These are phyloP conservation scores for Pseudocercospora macadamiae DNA, from an alignment of 2,329 filamentous ascomycete species.

Conservation along the genomic window DNA sequence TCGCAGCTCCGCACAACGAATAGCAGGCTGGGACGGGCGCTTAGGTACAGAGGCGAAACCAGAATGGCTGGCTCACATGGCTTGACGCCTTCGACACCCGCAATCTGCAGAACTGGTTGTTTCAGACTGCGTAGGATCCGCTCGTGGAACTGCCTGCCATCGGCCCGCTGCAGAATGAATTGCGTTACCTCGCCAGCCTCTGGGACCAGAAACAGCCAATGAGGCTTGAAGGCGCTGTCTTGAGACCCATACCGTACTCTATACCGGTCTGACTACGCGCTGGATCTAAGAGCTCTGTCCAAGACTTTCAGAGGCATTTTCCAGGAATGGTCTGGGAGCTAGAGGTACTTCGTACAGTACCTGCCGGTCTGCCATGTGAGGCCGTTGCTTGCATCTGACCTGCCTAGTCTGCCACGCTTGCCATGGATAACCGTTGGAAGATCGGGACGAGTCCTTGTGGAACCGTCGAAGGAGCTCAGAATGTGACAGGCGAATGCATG, in stretches of 20 bases:
- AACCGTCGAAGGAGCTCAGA: not conserved
- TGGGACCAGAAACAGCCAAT: not conserved
- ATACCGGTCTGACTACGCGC: slow-evolving; percentile 1
- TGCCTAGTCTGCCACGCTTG: slow-evolving; percentile 4
- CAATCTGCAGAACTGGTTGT: slow-evolving; percentile 17
- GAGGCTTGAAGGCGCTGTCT: not conserved
- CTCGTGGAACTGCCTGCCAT: slow-evolving; percentile 16
- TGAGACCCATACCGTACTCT: not conserved
- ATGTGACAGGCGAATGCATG: slow-evolving; percentile 6
- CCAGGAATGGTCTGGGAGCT: not conserved
- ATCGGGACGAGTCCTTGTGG: not conserved
- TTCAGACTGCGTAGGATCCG: slow-evolving; percentile 13
- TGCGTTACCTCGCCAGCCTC: slow-evolving; percentile 13
- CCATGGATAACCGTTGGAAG: not conserved
- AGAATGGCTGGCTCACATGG: slow-evolving; percentile 22
- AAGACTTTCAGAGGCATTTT: not conserved
- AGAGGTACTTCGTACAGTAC: no score
- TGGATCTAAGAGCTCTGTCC: not conserved
- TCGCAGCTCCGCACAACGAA: slow-evolving; percentile 17
- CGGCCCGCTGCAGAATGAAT: slow-evolving; percentile 17
- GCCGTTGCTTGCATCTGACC: not conserved
- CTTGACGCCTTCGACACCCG: slow-evolving; percentile 13
- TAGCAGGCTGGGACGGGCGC: slow-evolving; percentile 21
- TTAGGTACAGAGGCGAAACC: slow-evolving; percentile 16
- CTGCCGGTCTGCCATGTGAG: slow-evolving; percentile 10